Evolutionary conservation across 2,329 filamentous ascomycete genomes (phyloP), one percentile per base, ranked within the genome.

Genomic region (Stachybotrys chartarum): DNA sequence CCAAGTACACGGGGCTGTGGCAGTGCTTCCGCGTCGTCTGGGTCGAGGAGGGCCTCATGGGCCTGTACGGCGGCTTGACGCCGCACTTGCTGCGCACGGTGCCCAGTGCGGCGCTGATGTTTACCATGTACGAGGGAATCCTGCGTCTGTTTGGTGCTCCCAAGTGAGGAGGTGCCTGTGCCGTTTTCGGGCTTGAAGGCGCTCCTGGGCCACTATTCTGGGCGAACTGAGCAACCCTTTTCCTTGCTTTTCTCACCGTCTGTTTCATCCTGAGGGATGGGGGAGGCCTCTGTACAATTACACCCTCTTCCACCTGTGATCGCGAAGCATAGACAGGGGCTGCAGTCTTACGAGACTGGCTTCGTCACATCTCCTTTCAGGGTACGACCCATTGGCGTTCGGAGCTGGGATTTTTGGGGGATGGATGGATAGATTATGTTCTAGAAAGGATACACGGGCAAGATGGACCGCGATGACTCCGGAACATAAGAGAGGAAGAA

Each of bases 61-160:
- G 87, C 35, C 77, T 97, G 58, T 97, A 97, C 68, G 92, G 93
- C 55, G 92, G 92, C 17, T 78, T 97, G 65, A 95, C 92, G 14
- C 91, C 93, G 50, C 93, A 97, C 69, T 83, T 97, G 65, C 83
- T 97, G 72, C 82, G 92, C 58, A 92, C 92, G 7, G 92, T 97
- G 6, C 93, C 93, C 1, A 94, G 89, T 63, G 91, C 93, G 7
- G 91, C 90, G 62, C 96, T 97, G 70, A 97, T 96, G 89, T 96
- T 97, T 70, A 91, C 91, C 72, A 94, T 94, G 78, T 96, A 84
- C 65, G 81, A 84, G 66, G 79, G 75, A 54, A 83, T 84, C 48
- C 70, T 84, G 32, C 74, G 75, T 6, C 62, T 80, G 6, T 76
- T 79, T 57, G 64, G 75, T 56, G 72, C 71, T 7, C 66, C 69